Base-by-base conservation (phyloP, 192 early-diverging fungal genomes). In the Thamnidium elegans region DNA sequence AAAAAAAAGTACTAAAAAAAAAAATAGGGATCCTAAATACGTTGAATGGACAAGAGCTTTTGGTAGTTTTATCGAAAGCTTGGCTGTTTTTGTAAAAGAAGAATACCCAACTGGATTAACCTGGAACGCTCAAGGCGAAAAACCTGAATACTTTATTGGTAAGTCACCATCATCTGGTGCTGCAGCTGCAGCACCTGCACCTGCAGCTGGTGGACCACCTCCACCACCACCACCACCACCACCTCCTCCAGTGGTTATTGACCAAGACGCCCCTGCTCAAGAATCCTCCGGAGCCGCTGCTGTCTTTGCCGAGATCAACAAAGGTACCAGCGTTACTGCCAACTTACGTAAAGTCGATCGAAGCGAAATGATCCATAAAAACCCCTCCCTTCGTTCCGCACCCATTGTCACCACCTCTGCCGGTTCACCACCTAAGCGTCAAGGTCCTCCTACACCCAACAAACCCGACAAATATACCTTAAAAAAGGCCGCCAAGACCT, bases 281-380 rank as follows among this genome's bases (percentile, higher is more conserved):
- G 56, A 66, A 51, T 67, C 79, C 13, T 63, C 74, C 5, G 80
- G 77, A 26, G 78, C 78, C 55, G 76, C 81, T 19, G 84, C 87
- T 0, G 80, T 98, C 23, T 94, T 98, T 81, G 87, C 89, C 39
- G 86, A 90, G 50, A 75, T 98, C 68, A 96, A 94, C 84, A 82
- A 87, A 51, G 95, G 93, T 60, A 76, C 78, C 50, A 76, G 58
- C 7, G 78, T 91, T 60, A 90, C 92, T 3, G 55, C 87, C 34
- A 90, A 89, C n/a, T 78, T 99, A 69, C 88, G 91, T 54, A 95
- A 96, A 75, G 97, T 99, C 1, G 94, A 95, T 63, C 91, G 89
- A 76, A 86, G 82, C 63, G 89, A 99, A 75, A 99, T 97, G 96
- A 99, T 94, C 13, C 96, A 99, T 82, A 99, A 99, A 78, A 99